Base-by-base conservation (phyloP, 805 yeast genomes). In the Starmerella khaoyaiensis region DNA sequence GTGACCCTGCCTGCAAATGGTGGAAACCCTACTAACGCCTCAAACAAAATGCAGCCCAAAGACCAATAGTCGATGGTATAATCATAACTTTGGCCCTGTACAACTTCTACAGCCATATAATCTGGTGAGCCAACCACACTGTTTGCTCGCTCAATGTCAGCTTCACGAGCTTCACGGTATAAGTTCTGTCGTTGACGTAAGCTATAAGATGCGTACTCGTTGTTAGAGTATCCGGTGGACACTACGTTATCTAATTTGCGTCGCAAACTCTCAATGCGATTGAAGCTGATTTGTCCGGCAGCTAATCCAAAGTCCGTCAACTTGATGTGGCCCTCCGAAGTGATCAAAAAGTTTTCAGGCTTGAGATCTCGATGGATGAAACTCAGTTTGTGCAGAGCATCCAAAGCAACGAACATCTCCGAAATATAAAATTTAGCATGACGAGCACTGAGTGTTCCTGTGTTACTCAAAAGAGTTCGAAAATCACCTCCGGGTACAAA, bases 401-500 rank as follows among this genome's bases (percentile, higher is more conserved):
- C 83, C 15, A 90, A 84, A 1, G 97, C 81, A 31, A 84, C 76
- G 60, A 90, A 87, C 99, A 90, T 90, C 60, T 90, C 97, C 45
- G 87, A 75, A 47, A 90, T 72, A 57, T 90, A 90, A 62, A 90
- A 90, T 41, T 97, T 71, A 0, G 97, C 93, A 55, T 90, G 98
- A 3, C 93, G 84, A 2, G 97, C 94, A 43, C 82, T 80, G 49
- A 90, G 64, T 40, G 79, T 80, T 24, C 94, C 94, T 5, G 97
- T 87, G 57, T 86, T 87, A 58, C 84, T 86, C 47, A 90, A 70
- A 42, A 90, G 63, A 0, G 98, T 90, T 55, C 99, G 76, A 64
- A 82, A 90, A 57, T 90, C 99, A 37, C 99, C 99, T 41, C 99
- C 99, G 7, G 99, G 96, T n/a, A 90, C 98, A 59, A 81, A 90